Base-by-base conservation (phyloP, 2,329 filamentous ascomycete species). In the Fusarium irregulare region DNA sequence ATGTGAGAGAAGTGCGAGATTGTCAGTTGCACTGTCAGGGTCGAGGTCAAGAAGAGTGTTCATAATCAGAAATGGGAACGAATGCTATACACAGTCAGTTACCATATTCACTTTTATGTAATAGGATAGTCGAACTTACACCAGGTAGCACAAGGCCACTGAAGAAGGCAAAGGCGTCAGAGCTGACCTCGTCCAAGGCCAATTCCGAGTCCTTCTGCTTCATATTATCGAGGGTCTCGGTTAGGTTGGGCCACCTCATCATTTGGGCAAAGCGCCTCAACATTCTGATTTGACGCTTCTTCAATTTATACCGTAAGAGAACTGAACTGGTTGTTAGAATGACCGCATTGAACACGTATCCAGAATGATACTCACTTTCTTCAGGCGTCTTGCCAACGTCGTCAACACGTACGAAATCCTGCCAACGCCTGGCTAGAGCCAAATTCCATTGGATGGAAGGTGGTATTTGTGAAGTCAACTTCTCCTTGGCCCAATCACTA, bases 211-310 rank as follows among this genome's bases (percentile, higher is more conserved):
- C 88, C 64, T 85, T 84, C 64, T 90, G 85, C 66, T 85, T 87
- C 56, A 93, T 83, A 47, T 87, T 83, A 44, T 88, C 86, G 46
- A 92, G 83, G 9, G 91, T 89, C 62, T 88, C 87, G 21, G 82
- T 82, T 62, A 93, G 85, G 72, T 93, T 93, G 3, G 91, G 91
- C 92, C 92, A 94, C 78, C 92, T 93, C 83, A 94, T 89, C 74
- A 87, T 88, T 75, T 88, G 85, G 13, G 91, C 90, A 76, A 94
- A 93, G 37, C 86, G 85, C 70, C 87, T 86, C 45, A 94, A 81
- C 76, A 90, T 88, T 76, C 90, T 90, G 65, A 90, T 88, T 77
- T 93, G 92, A 23, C 87, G 84, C 74, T 86, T 87, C 79, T 91
- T 91, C 56, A 88, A 83, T 75, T 86, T 88, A 68, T 90, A 87